A percentile compares a stretch with the other conserved stretches of the same genome.
Conservation (phyloP, 345 rosid genomes). For the Isatis tinctoria region DNA sequence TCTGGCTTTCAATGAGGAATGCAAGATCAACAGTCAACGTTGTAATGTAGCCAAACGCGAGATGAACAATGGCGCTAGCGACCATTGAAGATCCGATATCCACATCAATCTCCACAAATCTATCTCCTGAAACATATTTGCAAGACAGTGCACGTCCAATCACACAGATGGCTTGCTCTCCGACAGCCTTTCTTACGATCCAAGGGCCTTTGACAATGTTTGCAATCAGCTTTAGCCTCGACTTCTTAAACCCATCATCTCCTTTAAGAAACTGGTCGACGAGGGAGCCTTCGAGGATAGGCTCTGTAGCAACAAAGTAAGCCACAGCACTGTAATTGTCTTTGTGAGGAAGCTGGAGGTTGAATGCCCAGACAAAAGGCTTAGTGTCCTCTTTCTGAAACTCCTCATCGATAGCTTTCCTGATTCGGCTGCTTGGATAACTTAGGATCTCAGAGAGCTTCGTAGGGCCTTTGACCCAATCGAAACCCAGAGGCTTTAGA, state of each 20-base stretch:
- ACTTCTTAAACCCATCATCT: slow-evolving; percentile 66
- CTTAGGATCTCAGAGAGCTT: slow-evolving; percentile 59
- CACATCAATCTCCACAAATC: slow-evolving; percentile 74
- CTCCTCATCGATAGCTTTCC: slow-evolving; percentile 52
- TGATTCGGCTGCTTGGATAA: slow-evolving; percentile 54
- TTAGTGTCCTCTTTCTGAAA: slow-evolving; percentile 46
- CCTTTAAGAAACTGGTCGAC: slow-evolving; percentile 70
- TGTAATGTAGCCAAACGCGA: slow-evolving; percentile 83
- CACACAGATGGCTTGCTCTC: slow-evolving; percentile 93
- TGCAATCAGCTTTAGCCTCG: slow-evolving; percentile 88
- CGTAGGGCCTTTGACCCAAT: slow-evolving; percentile 72
- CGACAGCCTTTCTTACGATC: slow-evolving; percentile 95
- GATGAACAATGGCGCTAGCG: slow-evolving; percentile 89
- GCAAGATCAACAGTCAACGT: slow-evolving; percentile 92
- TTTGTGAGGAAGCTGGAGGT: slow-evolving; percentile 86
- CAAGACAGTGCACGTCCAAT: slow-evolving; percentile 85
- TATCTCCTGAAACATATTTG: slow-evolving; percentile 47
- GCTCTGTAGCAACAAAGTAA: slow-evolving; percentile 59
- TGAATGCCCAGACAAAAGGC: slow-evolving; percentile 96
- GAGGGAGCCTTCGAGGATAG: slow-evolving; percentile 67
- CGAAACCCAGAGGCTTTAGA: slow-evolving; percentile 80
- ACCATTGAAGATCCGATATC: slow-evolving; percentile 98
- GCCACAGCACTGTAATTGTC: slow-evolving; percentile 89
- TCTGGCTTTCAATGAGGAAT: slow-evolving; percentile 78
- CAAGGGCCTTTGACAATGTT: slow-evolving; percentile 96